Conservation (phyloP, 2,329 filamentous ascomycete species). For the Ophiognomonia clavigignenti-juglandacearum region DNA sequence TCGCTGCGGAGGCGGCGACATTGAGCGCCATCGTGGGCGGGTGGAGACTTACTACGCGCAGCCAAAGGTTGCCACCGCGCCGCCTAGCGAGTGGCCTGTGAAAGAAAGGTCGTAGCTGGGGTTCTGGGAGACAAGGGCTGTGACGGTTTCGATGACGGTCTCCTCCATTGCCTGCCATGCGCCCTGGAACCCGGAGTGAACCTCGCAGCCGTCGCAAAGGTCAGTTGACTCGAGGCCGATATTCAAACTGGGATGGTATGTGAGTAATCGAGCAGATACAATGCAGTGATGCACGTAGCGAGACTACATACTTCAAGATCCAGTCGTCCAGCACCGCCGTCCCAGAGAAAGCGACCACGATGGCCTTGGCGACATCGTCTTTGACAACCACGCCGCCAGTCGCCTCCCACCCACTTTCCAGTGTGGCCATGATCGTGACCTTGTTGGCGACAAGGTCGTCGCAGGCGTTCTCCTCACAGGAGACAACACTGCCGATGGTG, state of each 20-base stretch:
- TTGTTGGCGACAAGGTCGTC: conserved; percentile 15
- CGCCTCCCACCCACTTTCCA: conserved; percentile 12
- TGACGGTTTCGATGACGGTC: conserved; percentile 18
- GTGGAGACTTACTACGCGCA: conserved; percentile 18
- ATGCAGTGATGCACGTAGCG: no score
- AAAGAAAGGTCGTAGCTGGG: conserved; percentile 22
- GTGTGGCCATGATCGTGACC: conserved; percentile 16
- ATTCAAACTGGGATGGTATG: conserved; percentile 23
- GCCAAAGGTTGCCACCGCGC: conserved; percentile 23
- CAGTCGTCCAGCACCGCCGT: no score
- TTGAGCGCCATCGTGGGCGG: neutral
- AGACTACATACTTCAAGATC: no score
- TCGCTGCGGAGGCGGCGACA: neutral
- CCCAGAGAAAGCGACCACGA: conserved; percentile 20
- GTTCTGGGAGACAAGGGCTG: conserved; percentile 12
- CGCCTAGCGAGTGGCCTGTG: conserved; percentile 26
- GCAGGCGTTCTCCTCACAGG: conserved; percentile 18
- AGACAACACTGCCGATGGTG: conserved; percentile 10
- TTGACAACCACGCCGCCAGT: conserved; percentile 19
- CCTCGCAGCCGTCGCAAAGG: conserved; percentile 25
- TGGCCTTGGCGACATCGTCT: conserved; percentile 17
- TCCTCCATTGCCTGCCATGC: conserved; percentile 17
- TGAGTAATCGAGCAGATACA: no score
- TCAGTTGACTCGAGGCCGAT: conserved; percentile 31
- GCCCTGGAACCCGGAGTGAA: conserved; percentile 23